Percentiles rank a stretch among this genome's conserved stretches.
Evolutionary conservation across 78 protist species (phyloP).

Genomic region (slime mould (Dictyostelium discoideum)): DNA sequence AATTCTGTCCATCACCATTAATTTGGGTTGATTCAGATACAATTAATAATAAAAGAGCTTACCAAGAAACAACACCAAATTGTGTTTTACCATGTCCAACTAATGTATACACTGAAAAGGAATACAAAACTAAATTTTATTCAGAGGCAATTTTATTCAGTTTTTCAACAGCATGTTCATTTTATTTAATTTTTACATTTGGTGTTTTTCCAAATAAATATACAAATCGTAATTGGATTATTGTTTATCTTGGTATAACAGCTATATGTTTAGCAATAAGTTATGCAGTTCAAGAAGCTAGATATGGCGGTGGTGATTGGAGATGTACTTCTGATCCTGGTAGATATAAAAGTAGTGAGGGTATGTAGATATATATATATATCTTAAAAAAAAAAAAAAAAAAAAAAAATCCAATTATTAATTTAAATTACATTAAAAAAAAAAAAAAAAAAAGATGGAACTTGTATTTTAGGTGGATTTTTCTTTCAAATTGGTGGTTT

Average conservation of each 20-base stretch:
- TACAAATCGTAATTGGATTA: not conserved
- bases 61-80: not conserved
- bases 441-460: not conserved
- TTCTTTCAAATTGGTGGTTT: slow-evolving; percentile 26
- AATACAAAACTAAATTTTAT: not conserved
- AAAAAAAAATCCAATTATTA: too few relatives aligned
- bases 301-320: not conserved
- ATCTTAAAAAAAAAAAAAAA: too few relatives aligned
- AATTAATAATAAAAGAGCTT: not conserved
- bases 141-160: not conserved
- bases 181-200: not conserved
- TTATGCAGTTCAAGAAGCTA: not conserved
- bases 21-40: not conserved
- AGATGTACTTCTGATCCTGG: slow-evolving; percentile 32
- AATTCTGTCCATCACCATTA: not conserved
- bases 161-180: not conserved
- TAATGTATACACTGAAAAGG: not conserved
- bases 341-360: slow-evolving; percentile 1
- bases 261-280: not conserved
- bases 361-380: not conserved
- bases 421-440: too few relatives aligned
- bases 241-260: not conserved
- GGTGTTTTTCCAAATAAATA: slow-evolving; percentile 19
- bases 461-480: not conserved
- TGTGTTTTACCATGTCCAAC: not conserved